Conservation (phyloP, 1,284 basidiomycete species). For the Cutaneotrichosporon arboriforme region DNA sequence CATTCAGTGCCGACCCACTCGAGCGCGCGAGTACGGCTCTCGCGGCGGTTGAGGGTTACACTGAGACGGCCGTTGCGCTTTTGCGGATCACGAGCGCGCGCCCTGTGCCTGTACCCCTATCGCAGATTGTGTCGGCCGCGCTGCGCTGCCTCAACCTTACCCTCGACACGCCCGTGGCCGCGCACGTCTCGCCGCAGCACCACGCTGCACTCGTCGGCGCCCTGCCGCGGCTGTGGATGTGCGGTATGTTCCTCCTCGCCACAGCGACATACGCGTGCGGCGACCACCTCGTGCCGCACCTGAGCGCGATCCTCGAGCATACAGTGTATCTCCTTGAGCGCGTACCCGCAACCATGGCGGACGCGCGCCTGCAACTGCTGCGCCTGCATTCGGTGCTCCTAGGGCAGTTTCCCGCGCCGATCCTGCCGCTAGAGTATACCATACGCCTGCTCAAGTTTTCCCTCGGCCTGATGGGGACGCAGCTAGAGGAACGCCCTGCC, state of each 20-base stretch:
- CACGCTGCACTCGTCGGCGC: slow-evolving; percentile 30
- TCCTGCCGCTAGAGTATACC: slow-evolving; percentile 34
- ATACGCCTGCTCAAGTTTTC: slow-evolving; percentile 36
- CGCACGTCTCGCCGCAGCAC: slow-evolving; percentile 39
- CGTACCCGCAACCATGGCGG: slow-evolving; percentile 27
- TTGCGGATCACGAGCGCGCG: slow-evolving; percentile 58
- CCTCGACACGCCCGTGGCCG: slow-evolving; percentile 53
- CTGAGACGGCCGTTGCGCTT: slow-evolving; percentile 28
- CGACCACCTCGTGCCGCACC: slow-evolving; percentile 42
- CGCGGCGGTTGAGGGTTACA: slow-evolving; percentile 30
- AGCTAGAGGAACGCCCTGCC: slow-evolving; percentile 23
- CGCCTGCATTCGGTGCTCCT: slow-evolving; percentile 37
- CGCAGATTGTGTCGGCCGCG: slow-evolving; percentile 48
- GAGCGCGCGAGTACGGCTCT: slow-evolving; percentile 21
- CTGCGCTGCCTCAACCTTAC: slow-evolving; percentile 54
- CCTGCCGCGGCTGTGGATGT: slow-evolving; percentile 37
- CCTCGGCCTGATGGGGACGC: slow-evolving; percentile 26
- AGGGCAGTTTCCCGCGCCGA: slow-evolving; percentile 27
- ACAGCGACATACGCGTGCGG: slow-evolving; percentile 26
- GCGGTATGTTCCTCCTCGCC: slow-evolving; percentile 35
- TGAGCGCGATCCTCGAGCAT: slow-evolving; percentile 40
- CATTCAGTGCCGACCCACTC: slow-evolving; percentile 27
- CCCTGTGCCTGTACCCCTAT: slow-evolving; percentile 68
- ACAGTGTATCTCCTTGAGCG: slow-evolving; percentile 38
- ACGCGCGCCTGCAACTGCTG: slow-evolving; percentile 33